Base-by-base conservation (phyloP, 2,329 filamentous ascomycete species). In the Sporothrix schenckii region DNA sequence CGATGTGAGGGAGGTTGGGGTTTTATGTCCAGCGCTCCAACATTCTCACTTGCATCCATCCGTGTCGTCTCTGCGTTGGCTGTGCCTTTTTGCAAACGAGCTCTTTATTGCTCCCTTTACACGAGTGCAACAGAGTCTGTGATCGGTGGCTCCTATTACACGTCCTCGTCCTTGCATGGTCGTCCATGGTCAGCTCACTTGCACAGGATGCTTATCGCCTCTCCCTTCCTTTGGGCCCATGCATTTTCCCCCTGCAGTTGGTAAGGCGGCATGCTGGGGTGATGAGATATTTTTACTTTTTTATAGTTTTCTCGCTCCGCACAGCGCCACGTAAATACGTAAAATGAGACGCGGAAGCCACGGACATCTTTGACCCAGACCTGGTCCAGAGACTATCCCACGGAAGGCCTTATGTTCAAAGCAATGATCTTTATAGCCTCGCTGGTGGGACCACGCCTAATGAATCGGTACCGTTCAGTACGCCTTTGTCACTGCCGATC, bases 1-100 rank as follows among this genome's bases (percentile, higher is more conserved):
- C 52, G 52, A 30, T 27, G 27, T 30, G 27, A 4, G 30, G 16
- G 13, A 54, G 52, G 10, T 30, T 7, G 6, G 6, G 34, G 34
- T 7, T 34, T 9, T 9, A 34, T 5, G 34, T 34, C 34, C 34
- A 7, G 34, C 6, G 34, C 16, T 16, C 54, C 54, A 58, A 34
- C 13, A 19, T 34, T 7, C 34, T 34, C 34, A 34, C 39, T 24
- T 41, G 7, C 24, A 47, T 63, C 58, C 58, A 21, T 63, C 47
- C 47, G 21, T 47, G 58, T 44, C 39, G 56, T 21, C 6, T 61
- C 14, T 63, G 58, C 27, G 58, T 63, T 63, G 56, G 56, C 56
- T 34, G 56, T 60, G 30, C 34, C 34, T 21, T 41, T 39, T 34
- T 56, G 41, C 44, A 49, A 16, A 6, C 14, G 4, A 24, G 14